Conservation (phyloP, 805 yeast genomes). For the Wickerhamiella dianesei region DNA sequence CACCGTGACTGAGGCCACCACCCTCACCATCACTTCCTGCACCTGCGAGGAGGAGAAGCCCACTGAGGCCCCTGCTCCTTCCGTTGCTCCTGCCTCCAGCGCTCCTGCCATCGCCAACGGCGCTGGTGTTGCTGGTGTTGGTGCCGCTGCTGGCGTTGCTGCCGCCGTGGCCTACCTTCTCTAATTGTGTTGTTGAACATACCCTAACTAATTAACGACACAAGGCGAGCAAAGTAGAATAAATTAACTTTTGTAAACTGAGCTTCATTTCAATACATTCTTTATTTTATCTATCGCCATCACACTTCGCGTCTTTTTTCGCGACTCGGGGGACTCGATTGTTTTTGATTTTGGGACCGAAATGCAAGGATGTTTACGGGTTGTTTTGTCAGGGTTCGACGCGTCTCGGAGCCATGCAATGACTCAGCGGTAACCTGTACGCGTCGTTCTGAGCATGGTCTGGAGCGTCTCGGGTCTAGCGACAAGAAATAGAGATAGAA, state of each 20-base stretch:
- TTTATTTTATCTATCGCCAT: neutral
- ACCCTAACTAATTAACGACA: neutral
- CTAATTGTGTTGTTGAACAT: constrained; percentile 3
- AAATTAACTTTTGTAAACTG: neutral
- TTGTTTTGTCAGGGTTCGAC: too few relatives aligned
- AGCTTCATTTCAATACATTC: neutral
- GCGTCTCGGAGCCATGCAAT: too few relatives aligned
- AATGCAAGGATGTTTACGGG: too few relatives aligned
- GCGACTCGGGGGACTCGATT: neutral
- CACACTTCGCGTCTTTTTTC: neutral
- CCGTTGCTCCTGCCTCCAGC: constrained; percentile 9
- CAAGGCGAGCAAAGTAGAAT: neutral
- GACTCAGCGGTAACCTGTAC: too few relatives aligned
- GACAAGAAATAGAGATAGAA: too few relatives aligned
- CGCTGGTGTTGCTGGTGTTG: constrained; percentile 16
- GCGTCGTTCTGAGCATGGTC: too few relatives aligned
- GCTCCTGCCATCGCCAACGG: constrained; percentile 8
- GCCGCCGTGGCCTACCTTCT: constrained; percentile 17
- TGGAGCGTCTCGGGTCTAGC: too few relatives aligned
- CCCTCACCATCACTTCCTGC: constrained; percentile 47
- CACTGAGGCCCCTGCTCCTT: constrained; percentile 39
- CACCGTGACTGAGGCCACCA: constrained; percentile 36
- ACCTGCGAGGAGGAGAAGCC: constrained; percentile 30
- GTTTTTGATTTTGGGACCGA: too few relatives aligned
- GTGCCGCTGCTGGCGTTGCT: constrained; percentile 16